Evolutionary conservation across 2,329 filamentous ascomycete genomes (phyloP).

Genomic region (Hypoxylon sp.): DNA sequence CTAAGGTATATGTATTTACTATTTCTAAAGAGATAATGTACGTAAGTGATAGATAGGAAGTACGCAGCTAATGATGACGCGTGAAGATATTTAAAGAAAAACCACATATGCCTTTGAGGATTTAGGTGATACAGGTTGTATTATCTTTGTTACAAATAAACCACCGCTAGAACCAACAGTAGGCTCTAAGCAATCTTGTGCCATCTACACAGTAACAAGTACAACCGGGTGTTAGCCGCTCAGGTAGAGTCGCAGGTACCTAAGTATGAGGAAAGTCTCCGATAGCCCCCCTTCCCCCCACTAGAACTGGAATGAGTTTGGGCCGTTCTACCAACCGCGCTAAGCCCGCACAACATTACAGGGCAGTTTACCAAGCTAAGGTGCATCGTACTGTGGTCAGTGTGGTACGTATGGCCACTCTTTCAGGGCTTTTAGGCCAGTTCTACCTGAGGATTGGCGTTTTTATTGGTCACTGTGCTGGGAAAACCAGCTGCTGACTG

Average conservation of each 20-base stretch:
- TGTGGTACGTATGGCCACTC: slow-evolving; percentile 6
- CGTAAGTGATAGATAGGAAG: slow-evolving; percentile 15
- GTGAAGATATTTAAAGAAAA: slow-evolving; percentile 13
- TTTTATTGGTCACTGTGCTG: slow-evolving; percentile 14
- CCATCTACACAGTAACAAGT: slow-evolving; percentile 3
- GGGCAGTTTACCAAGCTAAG: slow-evolving; percentile 5
- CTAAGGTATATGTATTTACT: background rate
- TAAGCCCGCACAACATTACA: slow-evolving; percentile 39
- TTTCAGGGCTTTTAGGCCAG: slow-evolving; percentile 26
- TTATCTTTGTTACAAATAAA: slow-evolving; percentile 25
- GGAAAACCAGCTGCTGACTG: slow-evolving; percentile 38
- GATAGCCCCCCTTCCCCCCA: slow-evolving; percentile 15
- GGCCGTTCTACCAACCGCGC: slow-evolving; percentile 36
- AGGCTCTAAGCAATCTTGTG: background rate
- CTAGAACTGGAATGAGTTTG: slow-evolving; percentile 39
- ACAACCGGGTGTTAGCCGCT: slow-evolving; percentile 14
- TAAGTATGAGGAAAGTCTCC: slow-evolving; percentile 13
- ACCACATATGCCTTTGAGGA: slow-evolving; percentile 15
- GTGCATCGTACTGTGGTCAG: slow-evolving; percentile 9
- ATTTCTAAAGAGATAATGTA: slow-evolving; percentile 11
- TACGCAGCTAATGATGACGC: slow-evolving; percentile 37
- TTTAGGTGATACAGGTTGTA: background rate
- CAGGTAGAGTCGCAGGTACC: slow-evolving; percentile 7
- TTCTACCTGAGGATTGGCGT: background rate
- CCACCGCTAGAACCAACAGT: slow-evolving; percentile 15